Conservation (phyloP, 305 asterid genomes). For the Euphrasia arctica region DNA sequence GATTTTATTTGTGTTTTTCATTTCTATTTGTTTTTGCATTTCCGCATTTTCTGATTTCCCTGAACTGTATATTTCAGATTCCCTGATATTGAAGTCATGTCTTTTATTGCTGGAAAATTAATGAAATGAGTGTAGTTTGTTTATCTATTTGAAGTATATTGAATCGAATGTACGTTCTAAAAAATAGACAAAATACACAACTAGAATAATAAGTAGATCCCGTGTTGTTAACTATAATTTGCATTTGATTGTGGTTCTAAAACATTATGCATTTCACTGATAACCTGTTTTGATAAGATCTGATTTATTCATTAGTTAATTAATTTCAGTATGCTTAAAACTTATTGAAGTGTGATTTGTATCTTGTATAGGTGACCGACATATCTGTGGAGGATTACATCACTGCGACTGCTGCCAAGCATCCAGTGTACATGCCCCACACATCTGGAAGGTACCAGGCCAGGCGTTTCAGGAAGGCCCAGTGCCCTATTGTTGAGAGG, state of each 20-base stretch:
- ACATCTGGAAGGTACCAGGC: conserved; percentile 90
- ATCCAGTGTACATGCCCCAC: conserved; percentile 67
- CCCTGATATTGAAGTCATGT: no score
- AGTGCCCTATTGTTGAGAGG: conserved; percentile 85
- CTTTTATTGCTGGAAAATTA: no score
- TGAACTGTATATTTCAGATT: no score
- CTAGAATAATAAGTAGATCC: not conserved
- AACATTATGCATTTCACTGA: not conserved
- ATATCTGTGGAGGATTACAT: conserved; percentile 83
- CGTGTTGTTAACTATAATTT: not conserved
- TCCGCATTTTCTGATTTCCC: no score
- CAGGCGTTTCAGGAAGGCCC: conserved; percentile 80
- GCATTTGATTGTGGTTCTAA: not conserved
- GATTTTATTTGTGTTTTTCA: not conserved
- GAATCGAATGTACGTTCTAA: not conserved
- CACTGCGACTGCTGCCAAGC: conserved; percentile 73
- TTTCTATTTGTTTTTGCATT: not conserved
- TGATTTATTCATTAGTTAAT: not conserved
- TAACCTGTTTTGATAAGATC: not conserved
- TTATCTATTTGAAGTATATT: not conserved
- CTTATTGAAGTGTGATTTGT: not conserved
- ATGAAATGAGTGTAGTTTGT: not conserved
- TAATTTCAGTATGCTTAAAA: not conserved
- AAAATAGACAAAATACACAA: no score
- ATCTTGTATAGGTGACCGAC: conserved; percentile 41